A percentile compares a stretch with the other conserved stretches of the same genome.
Conservation (phyloP, 2,329 filamentous ascomycete genomes). For the Chaetomium sp. region DNA sequence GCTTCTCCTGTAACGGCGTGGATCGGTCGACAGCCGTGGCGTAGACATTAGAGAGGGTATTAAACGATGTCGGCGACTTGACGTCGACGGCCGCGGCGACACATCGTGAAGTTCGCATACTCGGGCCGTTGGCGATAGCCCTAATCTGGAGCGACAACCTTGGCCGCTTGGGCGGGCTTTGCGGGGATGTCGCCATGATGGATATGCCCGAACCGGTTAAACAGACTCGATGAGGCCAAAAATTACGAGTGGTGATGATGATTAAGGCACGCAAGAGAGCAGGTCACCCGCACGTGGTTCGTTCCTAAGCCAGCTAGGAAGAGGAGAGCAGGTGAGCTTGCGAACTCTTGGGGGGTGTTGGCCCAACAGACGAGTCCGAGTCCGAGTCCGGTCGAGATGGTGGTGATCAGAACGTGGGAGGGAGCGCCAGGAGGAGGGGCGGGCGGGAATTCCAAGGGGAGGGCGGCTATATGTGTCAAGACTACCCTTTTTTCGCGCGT, state of each 20-base stretch:
- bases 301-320: conserved; percentile 20
- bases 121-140: conserved; percentile 32
- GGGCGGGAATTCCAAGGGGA: conserved; percentile 13
- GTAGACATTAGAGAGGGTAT: conserved; percentile 61
- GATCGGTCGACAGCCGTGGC: conserved; percentile 55
- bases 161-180: conserved; percentile 42
- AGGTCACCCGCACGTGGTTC: conserved; percentile 5
- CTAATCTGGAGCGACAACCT: conserved; percentile 47
- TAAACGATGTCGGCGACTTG: conserved; percentile 56
- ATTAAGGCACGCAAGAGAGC: neutral
- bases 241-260: neutral
- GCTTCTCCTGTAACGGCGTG: conserved; percentile 41
- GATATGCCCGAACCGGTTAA: neutral
- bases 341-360: conserved; percentile 11
- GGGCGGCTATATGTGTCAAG: conserved; percentile 24
- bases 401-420: conserved; percentile 11
- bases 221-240: neutral
- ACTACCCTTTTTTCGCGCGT: neutral
- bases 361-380: conserved; percentile 4
- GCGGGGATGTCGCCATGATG: conserved; percentile 22
- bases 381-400: neutral
- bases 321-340: conserved; percentile 7
- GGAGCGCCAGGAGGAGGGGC: conserved; percentile 8
- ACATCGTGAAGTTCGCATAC: conserved; percentile 36
- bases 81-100: conserved; percentile 45